Evolutionary conservation across 164 flowering plant genomes (phyloP).

Genomic region (Nymphaea colorata): DNA sequence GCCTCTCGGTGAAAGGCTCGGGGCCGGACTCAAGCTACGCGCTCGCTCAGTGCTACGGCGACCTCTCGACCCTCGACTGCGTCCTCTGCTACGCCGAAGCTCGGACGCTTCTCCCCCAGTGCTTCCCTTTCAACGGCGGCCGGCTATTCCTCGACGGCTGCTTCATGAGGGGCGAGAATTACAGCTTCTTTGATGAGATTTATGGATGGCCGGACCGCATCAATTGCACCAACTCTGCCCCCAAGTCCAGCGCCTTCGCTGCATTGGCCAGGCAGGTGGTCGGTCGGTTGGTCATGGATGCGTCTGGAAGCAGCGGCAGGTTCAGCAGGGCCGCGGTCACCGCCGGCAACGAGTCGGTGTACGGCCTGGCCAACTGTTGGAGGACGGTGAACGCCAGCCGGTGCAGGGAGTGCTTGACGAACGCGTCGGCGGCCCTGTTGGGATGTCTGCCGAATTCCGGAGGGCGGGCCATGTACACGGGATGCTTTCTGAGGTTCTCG

Average conservation of each 20-base stretch:
- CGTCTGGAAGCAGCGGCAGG: slow-evolving; percentile 27
- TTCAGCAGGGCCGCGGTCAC: slow-evolving; percentile 29
- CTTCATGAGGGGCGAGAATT: slow-evolving; percentile 15
- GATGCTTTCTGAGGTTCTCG: slow-evolving; percentile 89
- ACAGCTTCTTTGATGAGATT: slow-evolving; percentile 33
- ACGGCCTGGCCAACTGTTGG: slow-evolving; percentile 83
- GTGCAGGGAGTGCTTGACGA: slow-evolving; percentile 59
- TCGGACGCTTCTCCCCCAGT: slow-evolving; percentile 8
- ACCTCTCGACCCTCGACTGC: slow-evolving; percentile 50
- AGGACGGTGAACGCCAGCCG: slow-evolving; percentile 36
- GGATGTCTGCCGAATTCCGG: slow-evolving; percentile 78
- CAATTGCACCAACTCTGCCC: slow-evolving; percentile 45
- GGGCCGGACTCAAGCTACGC: slow-evolving; percentile 53
- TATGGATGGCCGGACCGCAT: slow-evolving; percentile 38
- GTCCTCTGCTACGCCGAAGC: slow-evolving; percentile 11
- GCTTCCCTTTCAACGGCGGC: slow-evolving; percentile 10
- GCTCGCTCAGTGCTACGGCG: slow-evolving; percentile 84
- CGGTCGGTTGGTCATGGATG: slow-evolving; percentile 25
- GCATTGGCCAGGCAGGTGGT: slow-evolving; percentile 43
- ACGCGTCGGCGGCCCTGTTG: slow-evolving; percentile 41
- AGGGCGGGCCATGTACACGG: slow-evolving; percentile 71
- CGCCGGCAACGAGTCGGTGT: slow-evolving; percentile 46
- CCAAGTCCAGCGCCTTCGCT: slow-evolving; percentile 22
- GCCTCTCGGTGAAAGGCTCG: slow-evolving; percentile 36
- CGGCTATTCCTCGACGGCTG: slow-evolving; percentile 11